Evolutionary conservation across 1,284 basidiomycete species (phyloP).

Genomic region (Ceratobasidium sp.): DNA sequence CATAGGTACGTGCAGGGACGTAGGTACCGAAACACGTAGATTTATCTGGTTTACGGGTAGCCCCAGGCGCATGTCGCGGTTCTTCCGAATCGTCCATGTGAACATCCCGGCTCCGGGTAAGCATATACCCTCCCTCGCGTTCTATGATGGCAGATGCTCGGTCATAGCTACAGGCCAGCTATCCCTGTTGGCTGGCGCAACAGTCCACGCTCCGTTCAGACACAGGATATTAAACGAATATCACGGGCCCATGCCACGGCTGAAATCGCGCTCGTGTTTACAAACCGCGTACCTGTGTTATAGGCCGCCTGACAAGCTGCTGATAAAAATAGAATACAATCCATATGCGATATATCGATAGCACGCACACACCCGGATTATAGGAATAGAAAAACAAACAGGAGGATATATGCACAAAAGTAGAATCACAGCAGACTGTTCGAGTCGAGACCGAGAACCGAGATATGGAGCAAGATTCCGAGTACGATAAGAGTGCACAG

Average conservation of each 20-base stretch:
- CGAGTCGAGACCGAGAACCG: background rate
- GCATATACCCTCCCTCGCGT: background rate
- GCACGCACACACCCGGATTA: slow-evolving; percentile 18
- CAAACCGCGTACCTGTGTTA: background rate
- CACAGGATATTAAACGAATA: background rate
- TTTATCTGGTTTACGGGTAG: no score
- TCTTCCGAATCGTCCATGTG: no score
- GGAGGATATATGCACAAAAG: background rate
- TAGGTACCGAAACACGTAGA: no score
- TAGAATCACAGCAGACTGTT: background rate
- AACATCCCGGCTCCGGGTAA: no score
- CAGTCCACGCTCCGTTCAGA: background rate
- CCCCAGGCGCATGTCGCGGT: no score
- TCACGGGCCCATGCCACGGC: background rate
- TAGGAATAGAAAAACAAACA: background rate
- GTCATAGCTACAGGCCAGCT: background rate
- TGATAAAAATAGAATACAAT: background rate
- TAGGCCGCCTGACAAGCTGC: background rate
- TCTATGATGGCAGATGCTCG: background rate
- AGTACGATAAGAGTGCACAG: background rate
- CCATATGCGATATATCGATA: slow-evolving; percentile 15
- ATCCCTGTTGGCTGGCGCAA: background rate
- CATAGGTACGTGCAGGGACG: background rate
- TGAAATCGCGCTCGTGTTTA: background rate
- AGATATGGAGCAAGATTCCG: background rate